These are phyloP conservation scores for Sequoia sempervirens DNA, from an alignment of 75 land plant species.

Conservation along the genomic window DNA sequence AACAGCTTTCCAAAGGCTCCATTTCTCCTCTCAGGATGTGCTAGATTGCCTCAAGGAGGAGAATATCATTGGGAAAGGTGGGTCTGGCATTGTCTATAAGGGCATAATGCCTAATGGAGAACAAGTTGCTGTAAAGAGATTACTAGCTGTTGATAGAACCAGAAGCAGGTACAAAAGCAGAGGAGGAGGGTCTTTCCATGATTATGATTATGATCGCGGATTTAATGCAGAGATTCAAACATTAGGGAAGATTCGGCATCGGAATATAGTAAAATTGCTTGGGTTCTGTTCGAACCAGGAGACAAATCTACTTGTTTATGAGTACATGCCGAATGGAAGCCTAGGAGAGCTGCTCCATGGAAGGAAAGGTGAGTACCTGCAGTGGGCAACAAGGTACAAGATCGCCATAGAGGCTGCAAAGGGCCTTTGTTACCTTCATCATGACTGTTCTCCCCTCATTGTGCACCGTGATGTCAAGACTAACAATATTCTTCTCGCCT, in stretches of 20 bases:
- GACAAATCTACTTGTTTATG: constrained; percentile 74
- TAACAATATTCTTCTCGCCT: constrained; percentile 71
- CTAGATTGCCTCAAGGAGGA: constrained; percentile 54
- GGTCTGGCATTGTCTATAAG: constrained; percentile 78
- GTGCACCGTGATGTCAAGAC: constrained; percentile 87
- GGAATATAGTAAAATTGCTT: constrained; percentile 74
- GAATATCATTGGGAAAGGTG: constrained; percentile 74
- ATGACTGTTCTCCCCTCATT: constrained; percentile 70
- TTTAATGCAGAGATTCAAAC: constrained; percentile 84
- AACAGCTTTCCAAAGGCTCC: constrained; percentile 52
- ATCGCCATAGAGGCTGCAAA: constrained; percentile 82
- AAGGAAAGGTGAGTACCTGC: constrained; percentile 28
- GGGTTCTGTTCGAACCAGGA: constrained; percentile 72
- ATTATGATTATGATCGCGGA: constrained; percentile 50
- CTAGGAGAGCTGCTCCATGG: constrained; percentile 79
- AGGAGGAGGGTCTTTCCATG: constrained; percentile 17
- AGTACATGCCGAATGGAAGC: constrained; percentile 93
- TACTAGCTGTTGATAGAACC: constrained; percentile 34
- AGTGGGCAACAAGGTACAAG: constrained; percentile 56
- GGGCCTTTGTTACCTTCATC: constrained; percentile 78
- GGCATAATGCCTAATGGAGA: constrained; percentile 73
- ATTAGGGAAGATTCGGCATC: constrained; percentile 73
- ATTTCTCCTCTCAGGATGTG: constrained; percentile 35
- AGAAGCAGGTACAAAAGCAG: background rate
- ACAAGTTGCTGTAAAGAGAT: constrained; percentile 69